phyloP scores from a whole-genome alignment of 768 basidiomycete species.

The Daedaleopsis nitida region DNA sequence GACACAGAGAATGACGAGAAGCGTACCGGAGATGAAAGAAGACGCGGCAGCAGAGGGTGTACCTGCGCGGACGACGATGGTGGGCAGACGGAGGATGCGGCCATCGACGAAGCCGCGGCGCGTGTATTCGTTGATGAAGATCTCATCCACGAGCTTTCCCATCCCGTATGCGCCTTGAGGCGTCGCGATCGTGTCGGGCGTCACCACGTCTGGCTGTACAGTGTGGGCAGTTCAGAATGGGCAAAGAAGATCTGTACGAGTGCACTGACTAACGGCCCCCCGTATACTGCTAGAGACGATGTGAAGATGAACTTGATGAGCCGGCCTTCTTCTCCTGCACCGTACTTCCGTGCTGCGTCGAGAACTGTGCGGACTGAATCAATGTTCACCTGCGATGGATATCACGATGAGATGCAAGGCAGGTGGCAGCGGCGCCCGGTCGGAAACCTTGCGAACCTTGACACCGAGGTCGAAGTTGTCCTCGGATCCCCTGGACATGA shows the following conservation, averaged over 20 bases:
- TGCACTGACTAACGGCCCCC: slow-evolving; percentile 47
- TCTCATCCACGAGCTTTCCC: slow-evolving; percentile 55
- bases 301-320: slow-evolving; percentile 59
- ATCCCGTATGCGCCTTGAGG: slow-evolving; percentile 61
- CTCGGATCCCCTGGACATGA: slow-evolving; percentile 66
- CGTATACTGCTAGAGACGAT: slow-evolving; percentile 61
- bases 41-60: slow-evolving; percentile 56
- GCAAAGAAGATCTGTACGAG: background rate
- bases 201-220: slow-evolving; percentile 45
- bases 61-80: slow-evolving; percentile 59
- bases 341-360: slow-evolving; percentile 38
- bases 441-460: slow-evolving; percentile 32
- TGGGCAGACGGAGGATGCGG: slow-evolving; percentile 60
- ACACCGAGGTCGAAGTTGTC: slow-evolving; percentile 60
- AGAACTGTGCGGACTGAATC: slow-evolving; percentile 53
- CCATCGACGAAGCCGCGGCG: slow-evolving; percentile 60
- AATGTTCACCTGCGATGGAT: slow-evolving; percentile 47
- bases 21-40: slow-evolving; percentile 54
- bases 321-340: slow-evolving; percentile 13
- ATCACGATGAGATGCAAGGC: background rate
- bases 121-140: slow-evolving; percentile 61
- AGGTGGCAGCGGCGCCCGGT: no score
- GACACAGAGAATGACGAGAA: background rate
- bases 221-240: background rate
- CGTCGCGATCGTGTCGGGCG: slow-evolving; percentile 50